These are phyloP conservation scores for Penicillium parvum DNA, from an alignment of 495 filamentous ascomycete genomes.

Conservation along the genomic window DNA sequence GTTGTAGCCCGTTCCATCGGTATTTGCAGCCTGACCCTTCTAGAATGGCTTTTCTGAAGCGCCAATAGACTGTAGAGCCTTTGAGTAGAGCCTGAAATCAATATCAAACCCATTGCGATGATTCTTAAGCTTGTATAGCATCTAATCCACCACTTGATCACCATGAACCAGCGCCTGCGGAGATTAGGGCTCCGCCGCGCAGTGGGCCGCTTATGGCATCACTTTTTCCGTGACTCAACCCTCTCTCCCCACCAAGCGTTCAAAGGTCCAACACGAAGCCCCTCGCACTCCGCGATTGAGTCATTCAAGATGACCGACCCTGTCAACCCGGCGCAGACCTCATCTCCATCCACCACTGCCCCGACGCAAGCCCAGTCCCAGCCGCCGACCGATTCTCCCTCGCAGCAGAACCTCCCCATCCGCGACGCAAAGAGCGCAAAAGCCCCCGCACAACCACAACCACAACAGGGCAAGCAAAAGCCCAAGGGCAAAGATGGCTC, in stretches of 20 bases:
- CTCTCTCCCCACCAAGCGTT: constrained; percentile 31
- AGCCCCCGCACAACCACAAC: constrained; percentile 22
- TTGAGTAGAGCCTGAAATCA: not conserved
- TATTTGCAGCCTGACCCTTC: not conserved
- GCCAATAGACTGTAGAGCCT: not conserved
- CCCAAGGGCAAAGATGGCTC: constrained; percentile 27
- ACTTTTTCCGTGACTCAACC: constrained; percentile 39
- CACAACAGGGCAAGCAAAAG: constrained; percentile 29
- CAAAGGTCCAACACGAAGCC: constrained; percentile 15
- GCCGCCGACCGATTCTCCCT: constrained; percentile 16
- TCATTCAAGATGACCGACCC: constrained; percentile 31
- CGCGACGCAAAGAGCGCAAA: constrained; percentile 28
- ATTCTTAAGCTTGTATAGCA: too few species aligned
- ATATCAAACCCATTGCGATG: not conserved
- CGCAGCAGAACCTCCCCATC: constrained; percentile 22
- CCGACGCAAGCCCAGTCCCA: constrained; percentile 12
- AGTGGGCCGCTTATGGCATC: constrained; percentile 39
- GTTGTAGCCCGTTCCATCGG: not conserved
- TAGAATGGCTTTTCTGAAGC: not conserved
- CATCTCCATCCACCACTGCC: constrained; percentile 8
- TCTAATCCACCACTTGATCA: not conserved
- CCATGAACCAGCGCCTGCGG: constrained; percentile 5
- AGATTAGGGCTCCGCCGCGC: constrained; percentile 25
- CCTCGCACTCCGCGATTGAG: constrained; percentile 17
- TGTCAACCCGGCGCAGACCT: constrained; percentile 20